phyloP scores from a whole-genome alignment of 306 rosid species.

The Vicia sativa region DNA sequence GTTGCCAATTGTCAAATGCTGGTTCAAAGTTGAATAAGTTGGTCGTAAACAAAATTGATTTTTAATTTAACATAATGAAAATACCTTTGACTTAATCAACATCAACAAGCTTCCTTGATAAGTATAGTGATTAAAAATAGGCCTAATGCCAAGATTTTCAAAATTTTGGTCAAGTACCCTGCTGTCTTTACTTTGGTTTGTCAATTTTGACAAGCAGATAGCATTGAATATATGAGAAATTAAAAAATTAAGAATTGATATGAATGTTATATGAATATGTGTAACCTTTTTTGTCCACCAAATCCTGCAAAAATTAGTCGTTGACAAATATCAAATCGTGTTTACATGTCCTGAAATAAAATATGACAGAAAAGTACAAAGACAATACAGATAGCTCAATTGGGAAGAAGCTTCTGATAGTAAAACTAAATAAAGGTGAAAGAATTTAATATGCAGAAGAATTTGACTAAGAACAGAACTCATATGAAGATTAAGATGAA shows the following conservation, averaged over 20 bases:
- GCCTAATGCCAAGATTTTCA: too few relatives aligned
- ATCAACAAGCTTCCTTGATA: too few relatives aligned
- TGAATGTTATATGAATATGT: background rate
- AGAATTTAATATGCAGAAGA: background rate
- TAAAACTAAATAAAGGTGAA: background rate
- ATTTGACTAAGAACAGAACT: conserved; percentile 25
- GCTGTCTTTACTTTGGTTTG: too few relatives aligned
- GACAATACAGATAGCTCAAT: conserved; percentile 12
- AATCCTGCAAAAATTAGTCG: too few relatives aligned
- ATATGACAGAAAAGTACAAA: background rate
- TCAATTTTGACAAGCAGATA: background rate
- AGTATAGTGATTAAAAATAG: too few relatives aligned
- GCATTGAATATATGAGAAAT: background rate
- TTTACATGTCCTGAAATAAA: too few relatives aligned
- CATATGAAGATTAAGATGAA: background rate
- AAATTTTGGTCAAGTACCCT: background rate
- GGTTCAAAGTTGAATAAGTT: background rate
- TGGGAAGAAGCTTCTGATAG: conserved; percentile 32
- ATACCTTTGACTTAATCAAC: background rate
- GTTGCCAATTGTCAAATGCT: background rate
- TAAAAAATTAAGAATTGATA: background rate
- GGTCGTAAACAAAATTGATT: too few relatives aligned
- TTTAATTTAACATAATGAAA: background rate
- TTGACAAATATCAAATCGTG: too few relatives aligned
- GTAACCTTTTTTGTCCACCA: background rate